Evolutionary conservation across 1,284 basidiomycete genomes (phyloP).

Genomic region (Athelia psychrophila): DNA sequence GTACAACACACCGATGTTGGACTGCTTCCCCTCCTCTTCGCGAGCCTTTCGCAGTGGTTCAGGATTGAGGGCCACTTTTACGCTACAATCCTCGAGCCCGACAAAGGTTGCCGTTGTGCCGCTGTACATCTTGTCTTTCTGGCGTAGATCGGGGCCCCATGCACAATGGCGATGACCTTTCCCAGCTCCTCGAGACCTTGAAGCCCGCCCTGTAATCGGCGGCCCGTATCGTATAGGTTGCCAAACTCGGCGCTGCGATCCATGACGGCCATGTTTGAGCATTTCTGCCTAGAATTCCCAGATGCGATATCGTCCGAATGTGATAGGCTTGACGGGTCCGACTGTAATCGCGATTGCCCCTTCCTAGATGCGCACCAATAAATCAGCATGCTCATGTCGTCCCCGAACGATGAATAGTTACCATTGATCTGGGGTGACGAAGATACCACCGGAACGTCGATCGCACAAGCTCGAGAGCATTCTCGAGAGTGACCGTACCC

Average conservation of each 20-base stretch:
- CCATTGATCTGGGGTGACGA: constrained; percentile 70
- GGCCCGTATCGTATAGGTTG: constrained; percentile 76
- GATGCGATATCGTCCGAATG: constrained; percentile 95
- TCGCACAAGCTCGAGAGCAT: constrained; percentile 78
- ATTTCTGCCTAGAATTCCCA: constrained; percentile 97
- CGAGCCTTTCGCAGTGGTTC: too few relatives aligned
- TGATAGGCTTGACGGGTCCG: constrained; percentile 76
- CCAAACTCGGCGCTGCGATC: constrained; percentile 76
- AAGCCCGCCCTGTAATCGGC: constrained; percentile 79
- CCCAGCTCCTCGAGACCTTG: constrained; percentile 80
- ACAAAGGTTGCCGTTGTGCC: constrained; percentile 58
- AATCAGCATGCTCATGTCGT: constrained; percentile 2
- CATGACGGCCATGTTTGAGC: constrained; percentile 94
- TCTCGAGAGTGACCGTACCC: constrained; percentile 92
- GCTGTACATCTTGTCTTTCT: constrained; percentile 54
- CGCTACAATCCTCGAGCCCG: too few relatives aligned
- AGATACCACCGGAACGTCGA: constrained; percentile 75
- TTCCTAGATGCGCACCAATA: constrained; percentile 35
- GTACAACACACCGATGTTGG: too few relatives aligned
- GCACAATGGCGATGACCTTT: constrained; percentile 66
- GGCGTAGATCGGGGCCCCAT: constrained; percentile 54
- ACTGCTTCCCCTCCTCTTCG: too few relatives aligned
- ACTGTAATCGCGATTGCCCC: constrained; percentile 70
- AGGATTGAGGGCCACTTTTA: too few relatives aligned
- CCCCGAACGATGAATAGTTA: constrained; percentile 34